Base-by-base conservation (phyloP, 139 green algal species). In the Chlorella ohadii region DNA sequence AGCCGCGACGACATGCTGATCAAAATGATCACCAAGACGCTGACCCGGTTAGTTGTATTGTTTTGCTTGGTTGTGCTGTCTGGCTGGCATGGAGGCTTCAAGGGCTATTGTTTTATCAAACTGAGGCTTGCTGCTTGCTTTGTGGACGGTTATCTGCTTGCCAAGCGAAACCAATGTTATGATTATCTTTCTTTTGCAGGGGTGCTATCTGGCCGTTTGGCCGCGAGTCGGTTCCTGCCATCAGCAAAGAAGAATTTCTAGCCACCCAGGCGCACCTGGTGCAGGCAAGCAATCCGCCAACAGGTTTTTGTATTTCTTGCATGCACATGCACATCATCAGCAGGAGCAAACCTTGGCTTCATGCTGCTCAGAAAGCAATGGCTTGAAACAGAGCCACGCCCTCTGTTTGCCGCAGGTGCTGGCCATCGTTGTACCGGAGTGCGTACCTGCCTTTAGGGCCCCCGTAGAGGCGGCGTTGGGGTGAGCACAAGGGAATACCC, bases 211-310 rank as follows among this genome's bases (percentile, higher is more conserved):
- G 82, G 83, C 82, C 88, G 1, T 28, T 31, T 12, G 84, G 86
- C 19, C 76, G 87, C 20, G 81, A 77, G 55, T 84, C 71, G 38
- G 57, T 87, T 7, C 22, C 81, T 0, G 80, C 88, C 9, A 66
- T 92, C 12, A 47, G 38, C n/a, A 90, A 94, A 9, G 87, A 90
- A 44, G 36, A 88, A 36, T 96, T 94, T 82, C 76, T 91, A 57
- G 64, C 85, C 6, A 27, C 33, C 51, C 89, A 96, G 39, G 92
- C 92, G 28, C 82, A 80, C 19, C 86, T 94, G 23, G 80, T 93
- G 64, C 81, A 85, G 81, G 85, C 79, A 59, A 68, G 78, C 4
- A n/a, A n/a, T n/a, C 9, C 9, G 64, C 63, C 16, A 31, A 20
- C 28, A 20, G 20, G 44, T 51, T 16, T 51, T 51, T 9, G 44